A percentile compares a stretch with the other conserved stretches of the same genome.
These are phyloP conservation scores for Tylopilus sp. DNA, from an alignment of 1,284 basidiomycete species.

Conservation along the genomic window DNA sequence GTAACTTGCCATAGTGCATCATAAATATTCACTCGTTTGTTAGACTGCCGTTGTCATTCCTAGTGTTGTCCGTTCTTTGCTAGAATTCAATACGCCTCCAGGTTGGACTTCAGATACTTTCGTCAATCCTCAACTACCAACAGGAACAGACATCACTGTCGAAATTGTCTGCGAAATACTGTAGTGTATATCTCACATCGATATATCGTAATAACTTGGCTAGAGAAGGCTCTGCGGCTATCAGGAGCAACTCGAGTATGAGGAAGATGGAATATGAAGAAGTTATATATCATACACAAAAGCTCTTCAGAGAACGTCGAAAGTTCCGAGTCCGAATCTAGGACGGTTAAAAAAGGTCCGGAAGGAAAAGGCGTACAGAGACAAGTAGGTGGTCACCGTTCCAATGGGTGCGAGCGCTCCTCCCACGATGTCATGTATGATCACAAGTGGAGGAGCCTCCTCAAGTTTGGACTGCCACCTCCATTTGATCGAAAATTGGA, in stretches of 20 bases:
- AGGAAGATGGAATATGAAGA: constrained; percentile 16
- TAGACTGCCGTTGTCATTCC: constrained; percentile 1
- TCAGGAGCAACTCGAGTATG: constrained; percentile 10
- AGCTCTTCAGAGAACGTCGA: constrained; percentile 11
- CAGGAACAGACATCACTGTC: not conserved
- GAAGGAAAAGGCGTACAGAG: constrained; percentile 11
- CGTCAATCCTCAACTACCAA: constrained; percentile 13
- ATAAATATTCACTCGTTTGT: constrained; percentile 24
- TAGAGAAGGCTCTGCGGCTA: constrained; percentile 10
- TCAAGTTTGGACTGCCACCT: not conserved
- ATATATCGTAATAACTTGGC: constrained; percentile 28
- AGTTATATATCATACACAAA: constrained; percentile 22
- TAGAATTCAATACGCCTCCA: not conserved
- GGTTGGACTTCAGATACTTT: not conserved
- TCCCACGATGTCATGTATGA: constrained; percentile 9
- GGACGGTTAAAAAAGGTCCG: constrained; percentile 19
- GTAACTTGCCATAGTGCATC: constrained; percentile 10
- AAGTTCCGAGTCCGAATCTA: constrained; percentile 29
- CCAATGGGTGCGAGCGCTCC: constrained; percentile 1
- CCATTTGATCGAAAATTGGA: not conserved
- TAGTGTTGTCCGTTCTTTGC: constrained; percentile 2
- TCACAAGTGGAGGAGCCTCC: constrained; percentile 1
- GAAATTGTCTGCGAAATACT: constrained; percentile 16
- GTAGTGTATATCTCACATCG: constrained; percentile 32
- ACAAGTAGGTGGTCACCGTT: constrained; percentile 24